These are phyloP conservation scores for Cyclotella atomus DNA, from an alignment of 108 stramenopile genomes.

Conservation along the genomic window DNA sequence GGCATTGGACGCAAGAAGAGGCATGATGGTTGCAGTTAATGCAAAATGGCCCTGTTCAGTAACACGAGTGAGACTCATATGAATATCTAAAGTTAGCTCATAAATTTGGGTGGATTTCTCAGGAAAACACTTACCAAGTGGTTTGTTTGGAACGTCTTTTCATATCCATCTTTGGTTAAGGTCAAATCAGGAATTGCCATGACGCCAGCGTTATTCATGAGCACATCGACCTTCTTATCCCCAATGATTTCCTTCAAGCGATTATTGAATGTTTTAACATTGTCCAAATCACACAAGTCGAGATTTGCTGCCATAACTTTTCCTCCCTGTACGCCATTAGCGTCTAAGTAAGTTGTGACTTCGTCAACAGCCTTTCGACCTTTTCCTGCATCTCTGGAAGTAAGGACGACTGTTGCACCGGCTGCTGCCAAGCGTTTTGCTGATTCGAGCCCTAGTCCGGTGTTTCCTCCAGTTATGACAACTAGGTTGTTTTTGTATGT, in stretches of 20 bases:
- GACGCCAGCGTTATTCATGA: slow-evolving; percentile 85
- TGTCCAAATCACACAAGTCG: slow-evolving; percentile 53
- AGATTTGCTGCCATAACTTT: slow-evolving; percentile 36
- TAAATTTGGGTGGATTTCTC: background rate
- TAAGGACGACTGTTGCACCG: slow-evolving; percentile 78
- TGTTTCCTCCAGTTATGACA: slow-evolving; percentile 72
- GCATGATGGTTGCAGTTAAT: slow-evolving; percentile 58
- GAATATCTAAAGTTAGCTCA: background rate
- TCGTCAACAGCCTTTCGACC: slow-evolving; percentile 54
- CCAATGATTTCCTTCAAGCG: slow-evolving; percentile 37
- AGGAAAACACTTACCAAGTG: slow-evolving; percentile 40
- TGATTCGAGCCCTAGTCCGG: slow-evolving; percentile 80
- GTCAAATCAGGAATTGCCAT: slow-evolving; percentile 58
- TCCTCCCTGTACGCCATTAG: slow-evolving; percentile 24
- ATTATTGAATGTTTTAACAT: slow-evolving; percentile 42
- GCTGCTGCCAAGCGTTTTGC: slow-evolving; percentile 61
- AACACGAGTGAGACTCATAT: too few relatives aligned
- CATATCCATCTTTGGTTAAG: slow-evolving; percentile 70
- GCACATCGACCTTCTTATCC: slow-evolving; percentile 58
- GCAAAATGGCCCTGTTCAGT: slow-evolving; percentile 62
- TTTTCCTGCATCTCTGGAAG: slow-evolving; percentile 49
- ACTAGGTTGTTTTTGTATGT: too few relatives aligned
- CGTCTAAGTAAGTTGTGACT: slow-evolving; percentile 40
- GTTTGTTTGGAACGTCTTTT: slow-evolving; percentile 73
- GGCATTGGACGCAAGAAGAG: slow-evolving; percentile 36